Conservation (phyloP, 495 filamentous ascomycete genomes). For the Cryomyces minteri region DNA sequence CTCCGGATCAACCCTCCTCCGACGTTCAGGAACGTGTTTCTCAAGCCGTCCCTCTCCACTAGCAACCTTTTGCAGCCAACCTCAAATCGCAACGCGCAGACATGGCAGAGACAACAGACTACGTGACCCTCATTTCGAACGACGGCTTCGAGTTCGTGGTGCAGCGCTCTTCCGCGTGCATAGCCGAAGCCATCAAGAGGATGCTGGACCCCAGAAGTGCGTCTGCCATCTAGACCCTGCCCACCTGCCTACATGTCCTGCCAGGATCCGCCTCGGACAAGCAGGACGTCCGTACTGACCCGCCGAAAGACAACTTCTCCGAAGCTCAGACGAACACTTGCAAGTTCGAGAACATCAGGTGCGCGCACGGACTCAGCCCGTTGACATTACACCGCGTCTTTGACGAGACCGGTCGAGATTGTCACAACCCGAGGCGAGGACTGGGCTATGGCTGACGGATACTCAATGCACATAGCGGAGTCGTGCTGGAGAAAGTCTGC, state of each 20-base stretch:
- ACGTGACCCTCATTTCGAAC: conserved; percentile 68
- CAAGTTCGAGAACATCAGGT: conserved; percentile 55
- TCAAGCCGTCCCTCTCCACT: no score
- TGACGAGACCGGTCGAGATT: no score
- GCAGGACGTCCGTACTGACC: background rate
- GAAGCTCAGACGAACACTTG: conserved; percentile 52
- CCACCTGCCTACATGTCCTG: background rate
- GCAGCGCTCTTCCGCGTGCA: conserved; percentile 52
- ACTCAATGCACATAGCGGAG: conserved; percentile 33
- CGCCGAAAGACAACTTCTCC: conserved; percentile 39
- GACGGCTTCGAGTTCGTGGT: conserved; percentile 85
- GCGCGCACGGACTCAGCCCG: conserved; percentile 12
- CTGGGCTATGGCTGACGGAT: conserved; percentile 4
- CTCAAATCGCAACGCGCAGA: no score
- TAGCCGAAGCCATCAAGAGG: conserved; percentile 58
- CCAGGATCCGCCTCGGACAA: background rate
- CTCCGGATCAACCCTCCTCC: background rate
- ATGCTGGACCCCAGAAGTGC: conserved; percentile 71
- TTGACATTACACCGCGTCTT: background rate
- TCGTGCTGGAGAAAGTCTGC: conserved; percentile 75
- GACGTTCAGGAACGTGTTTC: no score
- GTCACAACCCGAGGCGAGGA: no score
- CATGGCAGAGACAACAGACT: conserved; percentile 26
- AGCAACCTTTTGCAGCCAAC: background rate
- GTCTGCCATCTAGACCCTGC: conserved; percentile 9